Conservation (phyloP, 179 eudicot genomes). For the Spergularia azorica region DNA sequence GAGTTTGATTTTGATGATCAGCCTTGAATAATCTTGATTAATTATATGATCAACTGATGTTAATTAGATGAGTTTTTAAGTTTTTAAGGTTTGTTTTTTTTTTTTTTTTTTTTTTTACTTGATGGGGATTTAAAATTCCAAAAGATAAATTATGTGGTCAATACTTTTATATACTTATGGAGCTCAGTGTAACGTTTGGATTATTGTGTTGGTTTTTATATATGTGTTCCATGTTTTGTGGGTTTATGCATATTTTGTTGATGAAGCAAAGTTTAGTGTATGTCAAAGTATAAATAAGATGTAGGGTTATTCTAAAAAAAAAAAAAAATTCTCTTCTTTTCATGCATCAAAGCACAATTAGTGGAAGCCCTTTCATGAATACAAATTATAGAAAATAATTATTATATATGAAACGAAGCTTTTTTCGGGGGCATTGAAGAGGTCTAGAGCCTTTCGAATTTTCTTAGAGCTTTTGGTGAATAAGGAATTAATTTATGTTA, state of each 20-base stretch:
- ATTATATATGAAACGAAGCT: too few species aligned
- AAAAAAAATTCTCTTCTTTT: slow-evolving; percentile 23
- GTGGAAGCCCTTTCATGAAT: slow-evolving; percentile 5
- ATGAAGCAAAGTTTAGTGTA: slow-evolving; percentile 9
- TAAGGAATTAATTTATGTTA: too few species aligned
- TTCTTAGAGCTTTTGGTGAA: too few species aligned
- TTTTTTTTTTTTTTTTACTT: not conserved
- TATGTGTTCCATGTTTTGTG: slow-evolving; percentile 30
- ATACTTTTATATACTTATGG: slow-evolving; percentile 13
- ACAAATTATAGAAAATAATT: not conserved
- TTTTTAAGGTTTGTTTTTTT: not conserved
- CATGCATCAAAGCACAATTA: slow-evolving; percentile 18
- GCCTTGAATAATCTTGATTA: slow-evolving; percentile 5
- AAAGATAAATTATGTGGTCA: slow-evolving; percentile 10
- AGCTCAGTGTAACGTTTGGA: slow-evolving; percentile 22
- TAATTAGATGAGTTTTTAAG: not conserved
- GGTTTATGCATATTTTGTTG: slow-evolving; percentile 15
- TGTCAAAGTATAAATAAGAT: slow-evolving; percentile 18
- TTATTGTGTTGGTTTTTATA: slow-evolving; percentile 17
- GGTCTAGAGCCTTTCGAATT: too few species aligned
- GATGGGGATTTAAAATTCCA: not conserved
- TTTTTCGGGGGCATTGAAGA: too few species aligned
- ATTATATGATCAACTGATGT: too few species aligned
- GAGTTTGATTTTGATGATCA: slow-evolving; percentile 36
- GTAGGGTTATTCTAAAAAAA: not conserved